phyloP scores from a whole-genome alignment of 371 early-diverging fungal species.

The Rhizomucor pusillus region DNA sequence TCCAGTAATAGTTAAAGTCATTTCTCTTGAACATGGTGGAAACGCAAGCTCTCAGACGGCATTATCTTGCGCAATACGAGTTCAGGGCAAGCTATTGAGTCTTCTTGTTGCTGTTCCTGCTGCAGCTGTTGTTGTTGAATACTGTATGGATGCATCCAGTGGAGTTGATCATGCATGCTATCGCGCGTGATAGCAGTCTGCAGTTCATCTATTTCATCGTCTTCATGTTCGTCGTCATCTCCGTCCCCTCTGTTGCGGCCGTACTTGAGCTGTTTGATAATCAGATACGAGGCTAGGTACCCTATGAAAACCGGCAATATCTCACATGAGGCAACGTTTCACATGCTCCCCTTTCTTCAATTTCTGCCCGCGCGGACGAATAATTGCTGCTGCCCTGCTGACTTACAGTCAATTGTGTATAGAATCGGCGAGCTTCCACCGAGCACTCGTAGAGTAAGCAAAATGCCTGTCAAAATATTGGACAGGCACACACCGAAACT shows the following conservation, averaged over 20 bases:
- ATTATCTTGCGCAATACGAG: too few relatives aligned
- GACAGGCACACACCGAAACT: constrained; percentile 49
- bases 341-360: background rate
- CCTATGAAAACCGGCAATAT: constrained; percentile 18
- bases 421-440: constrained; percentile 42
- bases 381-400: too few relatives aligned
- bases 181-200: too few relatives aligned
- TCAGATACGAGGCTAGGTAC: constrained; percentile 47
- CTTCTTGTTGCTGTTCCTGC: too few relatives aligned
- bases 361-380: background rate
- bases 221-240: constrained; percentile 21
- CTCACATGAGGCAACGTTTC: background rate
- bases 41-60: too few relatives aligned
- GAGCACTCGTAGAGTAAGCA: constrained; percentile 25
- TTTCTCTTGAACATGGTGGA: too few relatives aligned
- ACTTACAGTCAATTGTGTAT: constrained; percentile 49
- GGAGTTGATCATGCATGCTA: too few relatives aligned
- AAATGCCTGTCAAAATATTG: constrained; percentile 41
- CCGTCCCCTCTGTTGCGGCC: constrained; percentile 13
- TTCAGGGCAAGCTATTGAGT: too few relatives aligned
- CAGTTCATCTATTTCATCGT: constrained; percentile 3
- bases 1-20: too few relatives aligned
- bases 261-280: constrained; percentile 40
- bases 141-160: too few relatives aligned
- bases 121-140: too few relatives aligned